Evolutionary conservation across 2,329 filamentous ascomycete genomes (phyloP).

Genomic region (Aspergillus hortae): DNA sequence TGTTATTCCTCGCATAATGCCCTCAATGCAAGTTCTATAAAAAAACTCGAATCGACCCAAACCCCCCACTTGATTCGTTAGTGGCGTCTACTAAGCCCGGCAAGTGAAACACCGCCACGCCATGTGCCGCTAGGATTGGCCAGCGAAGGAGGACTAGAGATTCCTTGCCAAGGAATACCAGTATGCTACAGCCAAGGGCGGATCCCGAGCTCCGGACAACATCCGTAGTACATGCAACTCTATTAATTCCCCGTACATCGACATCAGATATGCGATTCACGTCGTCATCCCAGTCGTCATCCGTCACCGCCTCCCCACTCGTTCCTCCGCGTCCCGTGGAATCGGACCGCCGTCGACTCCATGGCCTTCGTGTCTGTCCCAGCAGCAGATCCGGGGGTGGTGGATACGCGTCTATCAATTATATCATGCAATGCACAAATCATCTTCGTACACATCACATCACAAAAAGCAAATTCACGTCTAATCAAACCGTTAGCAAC

Average conservation of each 20-base stretch:
- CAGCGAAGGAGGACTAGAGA: too few relatives aligned
- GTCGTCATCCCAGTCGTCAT: not conserved
- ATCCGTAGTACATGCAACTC: too few relatives aligned
- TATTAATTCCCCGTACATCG: too few relatives aligned
- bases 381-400: too few relatives aligned
- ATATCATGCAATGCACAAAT: not conserved
- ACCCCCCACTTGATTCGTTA: not conserved
- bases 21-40: too few relatives aligned
- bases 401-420: constrained; percentile 1
- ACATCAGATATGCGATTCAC: too few relatives aligned
- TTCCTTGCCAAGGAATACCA: too few relatives aligned
- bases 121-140: not conserved
- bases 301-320: not conserved
- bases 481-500: constrained; percentile 34
- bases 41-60: not conserved
- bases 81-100: not conserved
- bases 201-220: too few relatives aligned
- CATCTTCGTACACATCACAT: constrained; percentile 47
- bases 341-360: not conserved
- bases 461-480: constrained; percentile 63
- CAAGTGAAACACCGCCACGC: not conserved
- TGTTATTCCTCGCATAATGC: too few relatives aligned
- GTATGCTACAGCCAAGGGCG: too few relatives aligned
- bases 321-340: not conserved
- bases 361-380: not conserved